A percentile compares a stretch with the other conserved stretches of the same genome.
phyloP scores from a whole-genome alignment of 2,329 filamentous ascomycete genomes.

The Aphanoascus verrucosus region DNA sequence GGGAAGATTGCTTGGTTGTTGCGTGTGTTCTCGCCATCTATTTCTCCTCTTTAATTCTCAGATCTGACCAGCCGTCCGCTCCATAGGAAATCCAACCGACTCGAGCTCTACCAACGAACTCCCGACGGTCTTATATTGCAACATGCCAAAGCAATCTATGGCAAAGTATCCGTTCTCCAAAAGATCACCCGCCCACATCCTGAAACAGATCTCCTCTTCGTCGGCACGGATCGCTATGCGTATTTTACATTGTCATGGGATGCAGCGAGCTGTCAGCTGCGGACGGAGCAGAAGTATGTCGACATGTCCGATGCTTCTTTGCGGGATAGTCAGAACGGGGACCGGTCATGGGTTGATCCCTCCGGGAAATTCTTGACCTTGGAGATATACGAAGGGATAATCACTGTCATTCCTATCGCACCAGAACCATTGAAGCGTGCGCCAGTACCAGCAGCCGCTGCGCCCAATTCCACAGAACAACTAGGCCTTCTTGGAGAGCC shows the following conservation, averaged over 20 bases:
- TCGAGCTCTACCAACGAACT: conserved; percentile 69
- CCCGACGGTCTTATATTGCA: conserved; percentile 51
- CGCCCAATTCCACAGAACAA: conserved; percentile 24
- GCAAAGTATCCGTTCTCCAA: conserved; percentile 75
- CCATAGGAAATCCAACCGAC: conserved; percentile 64
- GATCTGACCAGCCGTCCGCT: conserved; percentile 12
- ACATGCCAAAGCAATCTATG: conserved; percentile 65
- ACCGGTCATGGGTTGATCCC: conserved; percentile 75
- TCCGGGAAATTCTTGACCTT: conserved; percentile 57
- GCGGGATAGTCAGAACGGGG: conserved; percentile 68
- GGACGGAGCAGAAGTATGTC: conserved; percentile 48
- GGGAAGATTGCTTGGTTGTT: conserved; percentile 73
- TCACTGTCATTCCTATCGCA: conserved; percentile 53
- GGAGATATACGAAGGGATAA: conserved; percentile 57
- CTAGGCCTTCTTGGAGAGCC: conserved; percentile 50
- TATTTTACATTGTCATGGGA: conserved; percentile 92
- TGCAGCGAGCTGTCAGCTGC: conserved; percentile 41
- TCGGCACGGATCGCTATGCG: conserved; percentile 79
- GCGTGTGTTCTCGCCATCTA: conserved; percentile 52
- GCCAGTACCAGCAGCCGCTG: conserved; percentile 22
- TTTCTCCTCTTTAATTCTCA: conserved; percentile 9
- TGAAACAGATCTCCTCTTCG: conserved; percentile 72
- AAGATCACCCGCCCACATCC: conserved; percentile 54
- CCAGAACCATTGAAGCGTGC: conserved; percentile 23
- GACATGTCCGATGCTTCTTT: conserved; percentile 52